Evolutionary conservation across 768 basidiomycete species (phyloP).

Genomic region (Suillus sp.): DNA sequence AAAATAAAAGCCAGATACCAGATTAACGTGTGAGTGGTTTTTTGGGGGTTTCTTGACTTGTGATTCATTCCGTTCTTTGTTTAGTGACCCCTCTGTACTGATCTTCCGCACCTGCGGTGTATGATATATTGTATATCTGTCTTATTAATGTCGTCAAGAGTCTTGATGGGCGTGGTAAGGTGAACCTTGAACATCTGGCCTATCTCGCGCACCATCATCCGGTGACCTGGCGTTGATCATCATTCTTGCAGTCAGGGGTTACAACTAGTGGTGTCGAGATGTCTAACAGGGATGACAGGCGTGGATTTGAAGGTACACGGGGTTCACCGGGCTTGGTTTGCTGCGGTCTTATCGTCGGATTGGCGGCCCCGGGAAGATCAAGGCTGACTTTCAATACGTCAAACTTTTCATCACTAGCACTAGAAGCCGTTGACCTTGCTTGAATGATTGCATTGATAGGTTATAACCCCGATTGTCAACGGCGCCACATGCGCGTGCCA

Average conservation of each 20-base stretch:
- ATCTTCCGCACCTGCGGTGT: too few relatives aligned
- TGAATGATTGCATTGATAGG: too few relatives aligned
- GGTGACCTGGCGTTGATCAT: neutral
- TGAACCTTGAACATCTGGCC: neutral
- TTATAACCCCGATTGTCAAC: too few relatives aligned
- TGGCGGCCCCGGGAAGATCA: too few relatives aligned
- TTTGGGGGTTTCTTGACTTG: neutral
- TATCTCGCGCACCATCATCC: neutral
- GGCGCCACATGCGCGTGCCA: too few relatives aligned
- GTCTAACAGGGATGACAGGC: neutral
- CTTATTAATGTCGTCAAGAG: neutral
- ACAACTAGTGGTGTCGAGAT: neutral
- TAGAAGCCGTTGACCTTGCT: too few relatives aligned
- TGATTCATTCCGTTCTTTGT: neutral
- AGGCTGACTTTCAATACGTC: too few relatives aligned
- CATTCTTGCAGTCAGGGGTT: neutral
- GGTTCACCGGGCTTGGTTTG: neutral
- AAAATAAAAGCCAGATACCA: neutral
- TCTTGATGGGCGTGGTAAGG: too few relatives aligned
- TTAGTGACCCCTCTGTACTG: neutral
- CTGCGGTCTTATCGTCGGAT: neutral
- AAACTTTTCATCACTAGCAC: too few relatives aligned
- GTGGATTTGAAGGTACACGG: neutral
- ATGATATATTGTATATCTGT: neutral
- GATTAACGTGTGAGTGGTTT: neutral